Evolutionary conservation across 495 filamentous ascomycete species (phyloP).

Genomic region (Penicillium argentinense): DNA sequence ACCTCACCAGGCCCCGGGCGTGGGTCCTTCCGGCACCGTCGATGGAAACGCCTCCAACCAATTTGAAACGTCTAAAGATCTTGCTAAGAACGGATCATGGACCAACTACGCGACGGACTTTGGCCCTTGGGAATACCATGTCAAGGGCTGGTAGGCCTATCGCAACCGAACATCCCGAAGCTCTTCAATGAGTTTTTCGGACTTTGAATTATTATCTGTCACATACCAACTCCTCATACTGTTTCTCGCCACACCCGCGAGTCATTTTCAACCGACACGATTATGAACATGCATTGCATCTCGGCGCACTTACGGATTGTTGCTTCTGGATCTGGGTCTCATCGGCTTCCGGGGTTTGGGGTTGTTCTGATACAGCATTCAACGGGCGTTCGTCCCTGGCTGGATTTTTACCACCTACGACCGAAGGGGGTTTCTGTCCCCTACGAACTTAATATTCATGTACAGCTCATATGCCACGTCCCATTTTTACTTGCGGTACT

Average conservation of each 20-base stretch:
- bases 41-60: constrained; percentile 21
- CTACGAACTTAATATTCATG: constrained; percentile 43
- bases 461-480: constrained; percentile 38
- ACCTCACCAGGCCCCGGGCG: constrained; percentile 21
- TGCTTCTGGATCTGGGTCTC: constrained; percentile 25
- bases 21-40: constrained; percentile 13
- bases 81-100: constrained; percentile 59
- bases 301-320: constrained; percentile 41
- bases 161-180: constrained; percentile 1
- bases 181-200: too few species aligned
- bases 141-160: constrained; percentile 63
- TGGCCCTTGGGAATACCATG: constrained; percentile 68
- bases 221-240: constrained; percentile 8
- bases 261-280: constrained; percentile 32
- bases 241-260: constrained; percentile 22
- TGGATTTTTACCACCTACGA: constrained; percentile 17
- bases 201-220: too few species aligned
- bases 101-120: constrained; percentile 63
- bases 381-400: constrained; percentile 16
- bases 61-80: constrained; percentile 46
- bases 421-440: constrained; percentile 4
- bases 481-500: constrained; percentile 8
- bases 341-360: constrained; percentile 14
- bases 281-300: constrained; percentile 51
- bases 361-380: constrained; percentile 20